Percentiles rank a stretch among this genome's conserved stretches.
Evolutionary conservation across 768 basidiomycete species (phyloP).

Genomic region (Gymnopilus junonius): DNA sequence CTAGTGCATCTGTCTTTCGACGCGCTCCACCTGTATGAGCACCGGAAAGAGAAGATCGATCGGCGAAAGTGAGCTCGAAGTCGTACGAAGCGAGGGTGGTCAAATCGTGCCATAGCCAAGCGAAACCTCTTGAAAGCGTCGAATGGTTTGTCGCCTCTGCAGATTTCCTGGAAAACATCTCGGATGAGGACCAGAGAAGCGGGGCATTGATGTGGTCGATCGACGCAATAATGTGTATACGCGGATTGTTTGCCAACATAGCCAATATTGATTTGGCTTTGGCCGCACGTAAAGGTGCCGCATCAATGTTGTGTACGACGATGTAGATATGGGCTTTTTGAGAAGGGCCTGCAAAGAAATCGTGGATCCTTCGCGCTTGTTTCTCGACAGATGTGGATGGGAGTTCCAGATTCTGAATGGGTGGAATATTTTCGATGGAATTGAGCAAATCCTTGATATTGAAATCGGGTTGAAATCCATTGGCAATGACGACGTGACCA

Average conservation of each 20-base stretch:
- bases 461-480: constrained; percentile 77
- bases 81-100: constrained; percentile 87
- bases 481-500: constrained; percentile 78
- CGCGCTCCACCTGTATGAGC: constrained; percentile 48
- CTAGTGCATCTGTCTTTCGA: constrained; percentile 34
- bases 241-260: constrained; percentile 70
- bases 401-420: constrained; percentile 38
- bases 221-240: constrained; percentile 83
- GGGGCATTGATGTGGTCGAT: constrained; percentile 88
- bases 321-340: constrained; percentile 65
- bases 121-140: constrained; percentile 52
- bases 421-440: constrained; percentile 59
- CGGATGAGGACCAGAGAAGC: constrained; percentile 80
- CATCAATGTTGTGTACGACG: constrained; percentile 89
- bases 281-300: constrained; percentile 64
- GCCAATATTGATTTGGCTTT: constrained; percentile 72
- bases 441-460: constrained; percentile 69
- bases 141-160: constrained; percentile 13
- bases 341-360: constrained; percentile 53
- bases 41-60: constrained; percentile 64
- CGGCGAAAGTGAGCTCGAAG: constrained; percentile 70
- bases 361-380: constrained; percentile 66
- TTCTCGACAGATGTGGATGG: constrained; percentile 54
- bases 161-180: constrained; percentile 59
- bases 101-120: constrained; percentile 89